A percentile compares a stretch with the other conserved stretches of the same genome.
Conservation (phyloP, 1,284 basidiomycete species). For the Irpex sp. region DNA sequence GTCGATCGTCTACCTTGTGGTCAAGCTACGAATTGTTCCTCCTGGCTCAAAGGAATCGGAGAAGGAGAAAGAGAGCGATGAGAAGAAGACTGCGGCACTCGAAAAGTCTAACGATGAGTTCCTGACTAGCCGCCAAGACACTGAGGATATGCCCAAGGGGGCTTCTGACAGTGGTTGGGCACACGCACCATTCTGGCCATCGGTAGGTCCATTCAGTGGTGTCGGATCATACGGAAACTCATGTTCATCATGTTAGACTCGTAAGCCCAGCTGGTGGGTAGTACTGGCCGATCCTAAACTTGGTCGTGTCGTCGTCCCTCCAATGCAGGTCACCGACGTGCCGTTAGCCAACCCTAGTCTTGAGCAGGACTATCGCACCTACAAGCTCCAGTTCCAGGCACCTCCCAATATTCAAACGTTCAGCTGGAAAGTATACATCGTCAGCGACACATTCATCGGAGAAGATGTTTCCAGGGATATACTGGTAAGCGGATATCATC, state of each 20-base stretch:
- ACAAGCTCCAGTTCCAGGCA: conserved; percentile 93
- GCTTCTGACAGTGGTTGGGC: conserved; percentile 54
- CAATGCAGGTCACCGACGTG: conserved; percentile 78
- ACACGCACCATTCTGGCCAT: conserved; percentile 90
- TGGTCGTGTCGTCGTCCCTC: conserved; percentile 88
- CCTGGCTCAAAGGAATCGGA: conserved; percentile 38
- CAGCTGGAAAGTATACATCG: conserved; percentile 83
- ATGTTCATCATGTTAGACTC: conserved; percentile 42
- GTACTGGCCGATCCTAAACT: conserved; percentile 89
- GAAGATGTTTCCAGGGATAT: conserved; percentile 74
- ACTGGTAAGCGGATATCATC: conserved; percentile 41
- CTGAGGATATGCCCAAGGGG: conserved; percentile 46
- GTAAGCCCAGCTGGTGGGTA: conserved; percentile 88
- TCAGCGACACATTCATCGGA: conserved; percentile 87
- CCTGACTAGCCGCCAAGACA: conserved; percentile 55
- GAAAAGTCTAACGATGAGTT: conserved; percentile 60
- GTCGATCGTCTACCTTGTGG: conserved; percentile 83
- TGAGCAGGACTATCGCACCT: conserved; percentile 72
- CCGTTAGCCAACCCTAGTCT: conserved; percentile 56
- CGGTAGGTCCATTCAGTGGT: conserved; percentile 41
- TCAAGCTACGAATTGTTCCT: conserved; percentile 73
- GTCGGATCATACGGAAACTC: too few relatives aligned
- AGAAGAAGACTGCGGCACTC: not conserved
- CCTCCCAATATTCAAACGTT: conserved; percentile 82
- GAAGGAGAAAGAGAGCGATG: conserved; percentile 39